These are phyloP conservation scores for Peronosclerospora sorghi DNA, from an alignment of 352 stramenopile species.

Conservation along the genomic window DNA sequence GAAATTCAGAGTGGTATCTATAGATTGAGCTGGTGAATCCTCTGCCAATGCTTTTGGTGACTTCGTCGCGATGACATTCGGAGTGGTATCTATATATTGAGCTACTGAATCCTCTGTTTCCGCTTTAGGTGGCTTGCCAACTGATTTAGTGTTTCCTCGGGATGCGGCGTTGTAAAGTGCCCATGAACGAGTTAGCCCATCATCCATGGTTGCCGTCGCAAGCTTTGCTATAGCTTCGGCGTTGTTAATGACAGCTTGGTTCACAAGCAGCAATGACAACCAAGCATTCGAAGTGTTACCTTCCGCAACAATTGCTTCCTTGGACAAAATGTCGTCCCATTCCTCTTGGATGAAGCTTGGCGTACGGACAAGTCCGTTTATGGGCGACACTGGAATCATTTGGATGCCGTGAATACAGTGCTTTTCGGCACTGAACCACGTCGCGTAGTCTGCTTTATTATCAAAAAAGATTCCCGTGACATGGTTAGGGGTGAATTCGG, in stretches of 20 bases:
- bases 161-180: slow-evolving; percentile 32
- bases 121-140: no score
- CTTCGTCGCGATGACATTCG: no score
- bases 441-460: slow-evolving; percentile 69
- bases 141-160: not conserved
- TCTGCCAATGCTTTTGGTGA: no score
- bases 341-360: slow-evolving; percentile 53
- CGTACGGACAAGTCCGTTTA: slow-evolving; percentile 58
- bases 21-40: no score
- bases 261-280: slow-evolving; percentile 55
- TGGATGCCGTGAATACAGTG: slow-evolving; percentile 76
- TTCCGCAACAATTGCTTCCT: slow-evolving; percentile 38
- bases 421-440: slow-evolving; percentile 70
- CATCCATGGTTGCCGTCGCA: slow-evolving; percentile 36
- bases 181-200: slow-evolving; percentile 50
- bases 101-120: no score
- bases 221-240: slow-evolving; percentile 32
- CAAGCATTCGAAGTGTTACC: slow-evolving; percentile 40
- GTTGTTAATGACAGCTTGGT: slow-evolving; percentile 47
- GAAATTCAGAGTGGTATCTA: no score
- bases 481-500: slow-evolving; percentile 57
- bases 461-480: slow-evolving; percentile 72
- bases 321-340: slow-evolving; percentile 59
- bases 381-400: slow-evolving; percentile 67
- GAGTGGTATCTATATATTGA: no score